Base-by-base conservation (phyloP, 1,139 yeast species). In the Pichia norvegensis region DNA sequence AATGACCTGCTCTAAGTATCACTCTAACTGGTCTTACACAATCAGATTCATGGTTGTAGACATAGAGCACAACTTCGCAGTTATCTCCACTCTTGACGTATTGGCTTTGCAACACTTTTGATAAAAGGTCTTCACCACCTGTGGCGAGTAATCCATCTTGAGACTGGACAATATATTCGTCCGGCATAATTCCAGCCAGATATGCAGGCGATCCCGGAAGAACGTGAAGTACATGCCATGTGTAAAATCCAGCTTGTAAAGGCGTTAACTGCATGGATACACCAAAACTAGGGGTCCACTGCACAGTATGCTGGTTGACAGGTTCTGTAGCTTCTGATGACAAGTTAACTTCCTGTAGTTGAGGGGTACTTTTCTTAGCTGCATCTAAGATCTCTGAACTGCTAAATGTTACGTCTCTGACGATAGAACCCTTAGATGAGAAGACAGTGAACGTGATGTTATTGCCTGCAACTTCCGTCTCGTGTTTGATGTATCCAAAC, bases 141-240 rank as follows among this genome's bases (percentile, higher is more conserved):
- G 81, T 76, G 10, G 85, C 79, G 49, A 90, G 70, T 37, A 86
- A 67, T 0, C 95, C 95, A 46, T 81, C 80, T 29, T 54, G 52
- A 54, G 88, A 95, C 5, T 95, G 97, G 43, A 92, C 79, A 47
- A 92, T 83, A 60, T 85, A 92, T 62, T 92, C 98, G 1, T 92
- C 79, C 0, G 96, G 90, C 36, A 86, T 72, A 38, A 92, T 73
- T 25, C 94, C 95, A 0, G 95, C 88, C 43, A 67, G 68, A 55
- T 83, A 85, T 0, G 97, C 97, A 0, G 97, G 97, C 0, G 95
- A 85, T 46, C 79, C 77, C 17, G 75, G 79, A 44, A 84, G 80
- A 13, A 92, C 81, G 49, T 77, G 76, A 47, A 92, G 66, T 38
- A 92, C 80, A 57, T 92, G 92, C 85, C 96, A 92, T 16, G 88